Base-by-base conservation (phyloP, 805 yeast genomes). In the Candida methanosorbosa region DNA sequence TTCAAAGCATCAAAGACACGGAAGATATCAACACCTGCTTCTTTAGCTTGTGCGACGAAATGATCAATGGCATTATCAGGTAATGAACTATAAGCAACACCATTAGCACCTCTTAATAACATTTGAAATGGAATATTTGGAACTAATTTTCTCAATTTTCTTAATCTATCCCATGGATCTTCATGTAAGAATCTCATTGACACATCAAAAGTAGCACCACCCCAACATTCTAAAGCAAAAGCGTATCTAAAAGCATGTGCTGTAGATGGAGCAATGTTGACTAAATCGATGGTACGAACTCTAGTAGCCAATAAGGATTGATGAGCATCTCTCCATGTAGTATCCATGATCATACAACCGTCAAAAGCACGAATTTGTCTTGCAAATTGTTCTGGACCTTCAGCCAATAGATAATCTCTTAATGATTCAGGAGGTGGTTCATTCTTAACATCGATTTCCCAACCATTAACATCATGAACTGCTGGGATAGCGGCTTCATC, bases 311-410 rank as follows among this genome's bases (percentile, higher is more conserved):
- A 71, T 49, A 92, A 66, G 18, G 97, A 88, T 70, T 92, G 99
- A 65, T 92, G 98, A 25, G 98, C 98, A 63, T 92, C 99, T 78
- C 99, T 86, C 99, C 99, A 92, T 9, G 99, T 92, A 36, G 99
- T 92, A 61, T 92, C 99, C 85, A 94, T 92, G 51, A 92, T 65
- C 59, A 92, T 68, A 46, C 95, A 80, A 52, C 98, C 98, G 36
- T 84, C 66, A 64, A 76, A 78, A 14, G 65, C 60, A 59, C 97
- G 78, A 39, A 92, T 95, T 51, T 84, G 80, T 64, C 79, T 72
- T 48, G 97, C 95, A 56, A 92, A 92, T 22, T 68, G 83, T 36
- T 72, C 92, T 21, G 98, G 94, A 38, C 98, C 98, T 48, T 81
- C 68, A 48, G 75, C 77, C 40, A 90, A 63, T 38, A 92, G 67